These are phyloP conservation scores for Anastatica hierochuntica DNA, from an alignment of 345 rosid species.

Conservation along the genomic window DNA sequence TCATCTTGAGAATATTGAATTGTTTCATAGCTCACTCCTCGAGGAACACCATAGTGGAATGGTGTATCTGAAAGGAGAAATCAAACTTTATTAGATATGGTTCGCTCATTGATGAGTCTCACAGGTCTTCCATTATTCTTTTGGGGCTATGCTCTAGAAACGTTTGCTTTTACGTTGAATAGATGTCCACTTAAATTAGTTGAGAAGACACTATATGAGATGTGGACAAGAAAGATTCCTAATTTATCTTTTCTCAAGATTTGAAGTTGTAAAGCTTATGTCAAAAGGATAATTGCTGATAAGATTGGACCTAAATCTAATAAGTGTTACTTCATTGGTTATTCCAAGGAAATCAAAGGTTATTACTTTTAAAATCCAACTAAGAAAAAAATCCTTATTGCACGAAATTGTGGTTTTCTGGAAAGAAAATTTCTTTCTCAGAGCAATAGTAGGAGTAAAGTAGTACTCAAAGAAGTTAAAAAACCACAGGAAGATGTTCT, in stretches of 20 bases:
- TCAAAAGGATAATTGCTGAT: neutral
- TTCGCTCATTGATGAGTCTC: neutral
- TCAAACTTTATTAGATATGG: neutral
- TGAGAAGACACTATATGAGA: neutral
- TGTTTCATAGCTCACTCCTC: neutral
- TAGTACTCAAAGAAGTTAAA: neutral
- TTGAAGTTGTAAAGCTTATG: neutral
- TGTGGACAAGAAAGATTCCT: neutral
- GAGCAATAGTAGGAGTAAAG: neutral
- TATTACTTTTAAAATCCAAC: no score
- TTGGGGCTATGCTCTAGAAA: neutral
- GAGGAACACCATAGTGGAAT: neutral
- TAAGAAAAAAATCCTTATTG: neutral
- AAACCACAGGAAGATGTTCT: neutral
- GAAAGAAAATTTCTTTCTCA: neutral
- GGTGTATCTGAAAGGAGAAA: neutral
- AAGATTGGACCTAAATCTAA: neutral
- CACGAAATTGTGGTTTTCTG: neutral
- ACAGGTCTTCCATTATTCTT: neutral
- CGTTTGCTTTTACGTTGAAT: neutral
- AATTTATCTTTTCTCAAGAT: neutral
- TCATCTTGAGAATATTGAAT: neutral
- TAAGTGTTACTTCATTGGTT: neutral
- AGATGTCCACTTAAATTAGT: neutral
- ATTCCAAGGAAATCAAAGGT: neutral